Conservation (phyloP, 2,329 filamentous ascomycete genomes). For the Phialophora chinensis region DNA sequence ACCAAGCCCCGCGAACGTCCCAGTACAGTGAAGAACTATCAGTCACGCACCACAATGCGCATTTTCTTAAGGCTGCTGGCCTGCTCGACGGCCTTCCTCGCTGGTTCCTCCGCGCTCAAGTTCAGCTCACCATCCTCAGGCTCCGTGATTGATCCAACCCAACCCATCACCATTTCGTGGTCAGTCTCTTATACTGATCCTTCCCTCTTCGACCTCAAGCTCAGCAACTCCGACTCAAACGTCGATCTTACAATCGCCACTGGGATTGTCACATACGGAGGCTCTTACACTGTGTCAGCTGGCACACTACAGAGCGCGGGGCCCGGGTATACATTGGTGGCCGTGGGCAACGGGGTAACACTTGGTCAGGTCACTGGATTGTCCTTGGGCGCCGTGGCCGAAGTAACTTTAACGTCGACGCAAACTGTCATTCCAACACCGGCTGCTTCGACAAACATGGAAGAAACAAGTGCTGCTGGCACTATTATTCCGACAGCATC, state of each 20-base stretch:
- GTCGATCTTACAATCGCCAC: conserved; percentile 22
- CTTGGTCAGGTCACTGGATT: conserved; percentile 22
- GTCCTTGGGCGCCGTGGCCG: conserved; percentile 6
- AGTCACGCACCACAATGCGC: conserved; percentile 8
- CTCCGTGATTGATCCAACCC: conserved; percentile 28
- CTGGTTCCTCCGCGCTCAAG: conserved; percentile 20
- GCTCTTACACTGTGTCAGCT: conserved; percentile 23
- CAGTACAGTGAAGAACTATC: neutral
- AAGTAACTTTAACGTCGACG: conserved; percentile 20
- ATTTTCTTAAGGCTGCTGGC: neutral
- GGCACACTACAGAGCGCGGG: conserved; percentile 21
- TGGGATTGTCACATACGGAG: conserved; percentile 22
- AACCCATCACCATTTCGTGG: conserved; percentile 36
- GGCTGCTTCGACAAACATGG: neutral
- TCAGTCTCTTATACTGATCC: conserved; percentile 46
- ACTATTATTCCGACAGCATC: conserved; percentile 7
- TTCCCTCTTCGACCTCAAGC: conserved; percentile 47
- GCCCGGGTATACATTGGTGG: conserved; percentile 19
- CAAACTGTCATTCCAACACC: conserved; percentile 1
- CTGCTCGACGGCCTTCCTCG: conserved; percentile 16
- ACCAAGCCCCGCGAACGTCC: neutral
- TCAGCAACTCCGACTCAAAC: conserved; percentile 48
- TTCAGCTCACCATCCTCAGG: conserved; percentile 30
- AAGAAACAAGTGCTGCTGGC: no score
- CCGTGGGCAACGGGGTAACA: conserved; percentile 7